Base-by-base conservation (phyloP, 208 protist species). In the Leishmania turanica region DNA sequence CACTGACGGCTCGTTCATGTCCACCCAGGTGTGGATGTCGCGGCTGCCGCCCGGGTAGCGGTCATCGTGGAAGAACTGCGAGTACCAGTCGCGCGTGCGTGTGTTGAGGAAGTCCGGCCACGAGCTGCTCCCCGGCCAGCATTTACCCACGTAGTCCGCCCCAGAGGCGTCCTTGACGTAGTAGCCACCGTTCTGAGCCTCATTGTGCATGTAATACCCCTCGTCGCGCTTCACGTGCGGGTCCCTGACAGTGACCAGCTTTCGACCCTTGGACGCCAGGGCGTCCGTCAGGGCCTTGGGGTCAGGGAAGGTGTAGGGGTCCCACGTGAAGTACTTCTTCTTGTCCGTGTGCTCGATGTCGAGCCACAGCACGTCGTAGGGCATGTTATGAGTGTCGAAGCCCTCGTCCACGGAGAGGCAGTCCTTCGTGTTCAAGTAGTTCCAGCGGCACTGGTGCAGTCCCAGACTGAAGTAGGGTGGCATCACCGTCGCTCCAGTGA, bases 301-400 rank as follows among this genome's bases (percentile, higher is more conserved):
- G 31, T 98, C 96, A 40, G 98, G 97, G 87, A 99, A 99, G 65
- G 93, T 96, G 78, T 91, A 82, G 8, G 78, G 80, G 84, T 99
- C 98, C 99, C 99, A 99, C 1, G 99, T 99, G 75, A 99, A 99
- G 85, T 99, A 99, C 86, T 95, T 97, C 85, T 99, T 99, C 76
- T 92, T 93, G 89, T 99, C 93, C 0, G 99, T 99, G 90, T 99
- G 99, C 87, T 99, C 99, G 87, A 99, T 99, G 88, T 99, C 99
- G 11, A 99, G 94, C 99, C 99, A 99, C 49, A 99, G 92, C 17
- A 98, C 95, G 90, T 99, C 99, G 85, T 98, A 99, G 19, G 99
- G 99, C 79, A 99, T 98, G 87, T 99, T 93, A 84, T 99, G 90
- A 58, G 92, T 75, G 80, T 99, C 98, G 84, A 99, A 99, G 31